A percentile compares a stretch with the other conserved stretches of the same genome.
Conservation (phyloP, 2,329 filamentous ascomycete genomes). For the Fusarium pininemorale region DNA sequence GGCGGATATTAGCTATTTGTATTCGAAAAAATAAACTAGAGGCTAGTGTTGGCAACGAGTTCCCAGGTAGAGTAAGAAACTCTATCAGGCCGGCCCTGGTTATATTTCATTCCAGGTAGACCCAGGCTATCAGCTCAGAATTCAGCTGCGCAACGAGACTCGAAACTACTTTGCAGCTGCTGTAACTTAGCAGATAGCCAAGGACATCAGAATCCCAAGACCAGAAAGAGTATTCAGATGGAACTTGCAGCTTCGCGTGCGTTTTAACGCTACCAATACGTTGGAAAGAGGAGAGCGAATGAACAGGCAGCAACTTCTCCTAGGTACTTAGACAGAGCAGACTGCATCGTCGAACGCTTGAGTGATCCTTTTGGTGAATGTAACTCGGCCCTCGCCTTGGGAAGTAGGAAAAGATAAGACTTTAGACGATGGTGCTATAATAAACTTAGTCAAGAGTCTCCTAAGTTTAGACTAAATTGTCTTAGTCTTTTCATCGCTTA, state of each 20-base stretch:
- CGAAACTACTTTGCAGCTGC: background rate
- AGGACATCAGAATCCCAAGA: background rate
- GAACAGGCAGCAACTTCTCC: background rate
- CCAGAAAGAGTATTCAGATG: background rate
- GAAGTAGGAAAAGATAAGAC: background rate
- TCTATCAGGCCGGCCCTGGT: background rate
- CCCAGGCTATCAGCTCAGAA: background rate
- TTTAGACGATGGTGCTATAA: background rate
- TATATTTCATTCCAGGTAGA: background rate
- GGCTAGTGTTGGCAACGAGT: background rate
- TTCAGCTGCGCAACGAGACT: background rate
- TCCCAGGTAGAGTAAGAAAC: background rate
- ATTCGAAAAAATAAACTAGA: background rate
- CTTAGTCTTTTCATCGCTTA: background rate
- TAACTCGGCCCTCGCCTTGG: background rate
- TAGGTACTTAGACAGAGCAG: background rate
- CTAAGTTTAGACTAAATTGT: no score
- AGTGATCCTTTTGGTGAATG: background rate
- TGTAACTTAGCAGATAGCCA: background rate
- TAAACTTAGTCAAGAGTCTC: background rate
- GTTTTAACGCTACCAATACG: background rate
- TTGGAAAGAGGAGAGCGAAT: background rate
- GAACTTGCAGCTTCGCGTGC: background rate
- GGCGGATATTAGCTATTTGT: background rate
- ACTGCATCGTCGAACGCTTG: background rate